phyloP scores from a whole-genome alignment of 768 basidiomycete species.

The Pluteus cervinus region DNA sequence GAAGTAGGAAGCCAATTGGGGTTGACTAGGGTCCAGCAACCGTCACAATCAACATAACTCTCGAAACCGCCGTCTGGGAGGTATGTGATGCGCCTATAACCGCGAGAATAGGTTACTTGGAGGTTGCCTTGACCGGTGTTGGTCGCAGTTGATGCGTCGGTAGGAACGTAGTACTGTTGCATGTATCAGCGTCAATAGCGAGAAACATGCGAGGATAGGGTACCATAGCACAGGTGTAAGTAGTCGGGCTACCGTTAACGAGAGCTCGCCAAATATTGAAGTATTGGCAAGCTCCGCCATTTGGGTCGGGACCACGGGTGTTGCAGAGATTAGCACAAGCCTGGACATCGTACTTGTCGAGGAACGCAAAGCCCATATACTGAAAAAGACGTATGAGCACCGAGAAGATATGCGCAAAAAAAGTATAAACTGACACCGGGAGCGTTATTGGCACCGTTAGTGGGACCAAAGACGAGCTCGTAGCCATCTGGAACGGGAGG shows the following conservation, averaged over 20 bases:
- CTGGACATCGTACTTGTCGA: slow-evolving; percentile 39
- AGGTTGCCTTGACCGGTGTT: slow-evolving; percentile 41
- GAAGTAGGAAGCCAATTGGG: slow-evolving; percentile 33
- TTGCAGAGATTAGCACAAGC: slow-evolving; percentile 41
- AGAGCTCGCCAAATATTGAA: slow-evolving; percentile 51
- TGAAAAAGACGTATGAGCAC: slow-evolving; percentile 25
- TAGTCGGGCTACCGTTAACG: slow-evolving; percentile 37
- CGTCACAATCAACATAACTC: slow-evolving; percentile 28
- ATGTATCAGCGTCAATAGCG: not conserved
- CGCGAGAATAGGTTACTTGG: slow-evolving; percentile 38
- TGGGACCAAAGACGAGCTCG: too few relatives aligned
- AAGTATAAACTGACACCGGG: too few relatives aligned
- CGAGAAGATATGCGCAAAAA: too few relatives aligned
- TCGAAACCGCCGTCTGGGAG: slow-evolving; percentile 39
- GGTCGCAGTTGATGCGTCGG: slow-evolving; percentile 36
- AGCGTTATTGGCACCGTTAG: too few relatives aligned
- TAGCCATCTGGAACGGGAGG: slow-evolving; percentile 37
- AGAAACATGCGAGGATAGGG: slow-evolving; percentile 6
- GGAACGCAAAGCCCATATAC: slow-evolving; percentile 48
- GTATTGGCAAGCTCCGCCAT: slow-evolving; percentile 40
- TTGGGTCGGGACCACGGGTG: slow-evolving; percentile 30
- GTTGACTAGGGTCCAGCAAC: slow-evolving; percentile 33
- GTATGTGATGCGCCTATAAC: slow-evolving; percentile 33
- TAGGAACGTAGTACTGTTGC: slow-evolving; percentile 33
- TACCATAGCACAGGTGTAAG: slow-evolving; percentile 45